Evolutionary conservation across 2,329 filamentous ascomycete genomes (phyloP), one percentile per base, ranked within the genome.

Genomic region (Sporothrix globosa): DNA sequence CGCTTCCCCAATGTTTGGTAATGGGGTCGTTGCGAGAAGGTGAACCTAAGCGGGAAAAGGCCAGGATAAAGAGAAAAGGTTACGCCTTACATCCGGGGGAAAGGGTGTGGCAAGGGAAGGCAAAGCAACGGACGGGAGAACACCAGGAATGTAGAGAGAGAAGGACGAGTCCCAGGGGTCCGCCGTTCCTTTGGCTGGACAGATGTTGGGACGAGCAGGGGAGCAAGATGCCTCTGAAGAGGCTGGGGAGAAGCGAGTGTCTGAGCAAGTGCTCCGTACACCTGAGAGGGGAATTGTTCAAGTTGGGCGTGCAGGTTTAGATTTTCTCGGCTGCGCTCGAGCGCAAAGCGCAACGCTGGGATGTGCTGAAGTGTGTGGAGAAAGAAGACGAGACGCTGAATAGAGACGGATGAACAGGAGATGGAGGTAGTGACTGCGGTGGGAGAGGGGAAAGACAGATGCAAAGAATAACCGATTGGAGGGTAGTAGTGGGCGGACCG

Each of bases 1-100:
- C 69, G 66, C 66, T 69, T 69, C 70, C 69, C 58, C 66, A 50
- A 60, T 19, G 70, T 66, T 56, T 71, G 70, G 52, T 13, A 52
- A 50, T 21, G 53, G 58, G 48, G 66, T 50, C 56, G 66, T 39
- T 48, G 56, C 48, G 48, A 54, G 65, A 34, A 44, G 54, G 61
- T 39, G 60, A 39, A 24, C 24, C 41, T 46, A 53, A 19, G 39
- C 39, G 53, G 61, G 52, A 61, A 14, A 24, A 48, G 24, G 68
- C 56, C 39, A 58, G 66, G 66, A 52, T 68, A 58, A 30, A 58
- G 24, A 68, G 65, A 27, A 27, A 44, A 58, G 48, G 52, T 54
- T 50, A 53, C 41, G 65, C 46, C 52, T 68, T 68, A 52, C 66
- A 58, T 68, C 66, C 52, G 66, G 50, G 65, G 65, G 48, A 11